Evolutionary conservation across 805 yeast species (phyloP), one percentile per base, ranked within the genome.

Genomic region (Yamadazyma philogaea): DNA sequence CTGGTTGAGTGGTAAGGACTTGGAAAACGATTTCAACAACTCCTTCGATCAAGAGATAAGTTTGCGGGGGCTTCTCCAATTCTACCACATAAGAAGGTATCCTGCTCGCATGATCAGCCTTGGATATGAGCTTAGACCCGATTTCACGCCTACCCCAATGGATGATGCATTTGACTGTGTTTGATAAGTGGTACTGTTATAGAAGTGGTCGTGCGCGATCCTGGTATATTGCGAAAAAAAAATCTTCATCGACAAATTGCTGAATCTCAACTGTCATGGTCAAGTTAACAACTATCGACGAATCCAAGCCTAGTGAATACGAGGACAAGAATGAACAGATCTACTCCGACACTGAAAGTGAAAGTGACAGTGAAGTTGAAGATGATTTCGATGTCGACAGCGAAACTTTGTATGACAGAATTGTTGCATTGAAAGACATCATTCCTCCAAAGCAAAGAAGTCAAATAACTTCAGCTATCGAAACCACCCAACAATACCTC

Each of bases 401-500:
- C 59, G 99, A 93, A 74, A 82, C 96, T 24, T 52, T 93, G 14
- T 66, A 74, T 47, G 98, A 93, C 56, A 85, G 99, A 78, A 64
- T 93, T 50, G 79, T 79, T 49, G 99, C 99, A 39, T 78, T 93
- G 57, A 88, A 83, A 66, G 97, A 93, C 62, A 86, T 91, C 42
- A 72, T 93, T 39, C 87, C 97, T 36, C 97, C 97, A 54, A 77
- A 77, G 53, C 89, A 86, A 64, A 84, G 98, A 72, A 61, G 61
- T 38, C 60, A 57, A 32, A 55, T 70, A 53, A 51, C 65, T 46
- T 62, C 72, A 33, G 65, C 78, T 30, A 53, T 57, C 11, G 54
- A 55, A 37, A 39, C 51, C 26, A 48, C 62, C 34, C 56, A 55
- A 45, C 48, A 52, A 12, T 51, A 44, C 28, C 55, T 80, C 30